Evolutionary conservation across 441 rosid genomes (phyloP), one percentile per base, ranked within the genome.

Genomic region (Omphalea diandra): DNA sequence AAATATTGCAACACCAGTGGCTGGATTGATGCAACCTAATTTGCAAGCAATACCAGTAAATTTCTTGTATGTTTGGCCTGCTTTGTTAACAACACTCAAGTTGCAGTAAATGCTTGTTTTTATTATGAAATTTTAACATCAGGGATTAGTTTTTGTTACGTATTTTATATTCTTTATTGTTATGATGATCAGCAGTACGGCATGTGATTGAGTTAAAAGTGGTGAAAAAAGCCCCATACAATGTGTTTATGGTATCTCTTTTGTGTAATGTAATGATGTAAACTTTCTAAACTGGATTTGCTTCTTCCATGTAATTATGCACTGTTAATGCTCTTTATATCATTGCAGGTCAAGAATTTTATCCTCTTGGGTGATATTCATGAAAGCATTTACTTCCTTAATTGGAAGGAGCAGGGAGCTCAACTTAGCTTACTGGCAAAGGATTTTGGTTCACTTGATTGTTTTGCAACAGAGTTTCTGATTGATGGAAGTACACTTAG

Each of bases 341-440:
- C 22, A 17, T 79, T 69, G 70, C 90, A 95, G 99, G 99, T 95
- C 66, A 90, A 90, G 82, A 90, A 87, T 83, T 90, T 90, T 68
- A 87, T 90, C 75, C 87, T 90, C 26, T 84, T 93, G 72, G 95
- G 99, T 36, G 99, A 95, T 68, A 75, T 91, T 83, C 97, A 95
- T 82, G 86, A 90, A 84, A 93, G 99, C 81, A 88, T 93, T 76
- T 90, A 90, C 83, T 95, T 95, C 79, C 95, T 95, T 69, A 91
- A 83, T 79, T 95, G 99, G 99, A 95, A 91, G 81, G 99, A 95
- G 82, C 94, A 93, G 79, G 99, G 97, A 64, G 88, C 99, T 76
- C 98, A 93, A 75, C 97, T 95, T 70, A 89, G 68, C 81, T 84
- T 93, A 81, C 77, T 95, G 84, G 97, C 98, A 71, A 95, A 95